Evolutionary conservation across 805 yeast genomes (phyloP).

Genomic region (Maudiozyma barnettii): DNA sequence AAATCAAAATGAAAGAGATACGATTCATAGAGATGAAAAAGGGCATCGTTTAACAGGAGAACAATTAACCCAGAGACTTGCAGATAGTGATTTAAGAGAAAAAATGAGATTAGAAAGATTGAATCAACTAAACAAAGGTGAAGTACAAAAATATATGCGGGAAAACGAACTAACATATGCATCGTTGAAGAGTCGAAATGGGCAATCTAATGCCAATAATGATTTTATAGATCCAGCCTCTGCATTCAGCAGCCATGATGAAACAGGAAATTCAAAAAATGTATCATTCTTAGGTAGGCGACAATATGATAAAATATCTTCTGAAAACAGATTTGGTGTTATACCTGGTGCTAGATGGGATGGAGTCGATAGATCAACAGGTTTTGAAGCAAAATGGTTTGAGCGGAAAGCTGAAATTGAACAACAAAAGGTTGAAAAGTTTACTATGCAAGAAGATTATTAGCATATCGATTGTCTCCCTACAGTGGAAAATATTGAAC

Average conservation of each 20-base stretch:
- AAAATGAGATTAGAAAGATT: slow-evolving; percentile 26
- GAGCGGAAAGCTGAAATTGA: slow-evolving; percentile 32
- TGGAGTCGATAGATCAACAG: slow-evolving; percentile 83
- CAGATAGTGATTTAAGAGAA: slow-evolving; percentile 20
- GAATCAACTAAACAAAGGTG: slow-evolving; percentile 31
- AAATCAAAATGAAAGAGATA: slow-evolving; percentile 11
- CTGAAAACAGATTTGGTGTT: slow-evolving; percentile 67
- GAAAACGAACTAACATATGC: background rate
- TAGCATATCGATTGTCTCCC: too few relatives aligned
- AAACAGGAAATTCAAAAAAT: slow-evolving; percentile 3
- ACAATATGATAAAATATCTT: slow-evolving; percentile 37
- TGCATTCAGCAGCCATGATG: slow-evolving; percentile 31
- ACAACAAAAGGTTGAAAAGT: slow-evolving; percentile 25
- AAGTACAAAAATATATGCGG: slow-evolving; percentile 26
- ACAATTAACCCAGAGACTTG: slow-evolving; percentile 16
- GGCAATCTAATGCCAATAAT: background rate
- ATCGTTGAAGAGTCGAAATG: slow-evolving; percentile 1
- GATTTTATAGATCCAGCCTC: slow-evolving; percentile 57
- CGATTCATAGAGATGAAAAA: slow-evolving; percentile 51
- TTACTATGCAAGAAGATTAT: slow-evolving; percentile 34
- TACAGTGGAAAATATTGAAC: too few relatives aligned
- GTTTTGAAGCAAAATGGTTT: slow-evolving; percentile 65
- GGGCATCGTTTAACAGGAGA: slow-evolving; percentile 41
- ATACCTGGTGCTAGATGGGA: slow-evolving; percentile 84
- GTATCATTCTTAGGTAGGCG: slow-evolving; percentile 39